Evolutionary conservation across 305 asterid species (phyloP).

Genomic region (Fraxinus greggii): DNA sequence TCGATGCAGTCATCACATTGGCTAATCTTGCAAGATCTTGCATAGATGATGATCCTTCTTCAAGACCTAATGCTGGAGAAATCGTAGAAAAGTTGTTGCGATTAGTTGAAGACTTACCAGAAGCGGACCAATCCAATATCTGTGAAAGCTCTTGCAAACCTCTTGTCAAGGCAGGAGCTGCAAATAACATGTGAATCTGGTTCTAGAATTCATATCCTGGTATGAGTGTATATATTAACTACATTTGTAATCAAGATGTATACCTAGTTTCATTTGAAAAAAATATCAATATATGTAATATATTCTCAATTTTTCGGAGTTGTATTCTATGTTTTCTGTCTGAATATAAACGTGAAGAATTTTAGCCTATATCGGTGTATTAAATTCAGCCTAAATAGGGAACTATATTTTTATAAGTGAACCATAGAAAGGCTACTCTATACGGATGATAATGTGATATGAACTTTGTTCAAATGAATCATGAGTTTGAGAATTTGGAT

Average conservation of each 20-base stretch:
- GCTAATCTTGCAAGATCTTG: conserved; percentile 74
- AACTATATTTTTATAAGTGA: no score
- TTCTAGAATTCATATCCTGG: neutral
- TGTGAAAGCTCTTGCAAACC: conserved; percentile 69
- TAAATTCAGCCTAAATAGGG: neutral
- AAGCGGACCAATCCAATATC: conserved; percentile 31
- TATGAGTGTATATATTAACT: neutral
- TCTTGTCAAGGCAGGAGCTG: conserved; percentile 40
- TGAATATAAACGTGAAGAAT: neutral
- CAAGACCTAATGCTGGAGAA: conserved; percentile 78
- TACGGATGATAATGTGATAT: neutral
- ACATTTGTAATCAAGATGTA: neutral
- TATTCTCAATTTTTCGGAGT: neutral
- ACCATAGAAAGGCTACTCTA: neutral
- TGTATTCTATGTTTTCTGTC: neutral
- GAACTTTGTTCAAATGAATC: neutral
- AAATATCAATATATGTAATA: neutral
- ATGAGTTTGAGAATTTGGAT: neutral
- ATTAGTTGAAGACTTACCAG: conserved; percentile 56
- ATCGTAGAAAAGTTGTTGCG: conserved; percentile 65
- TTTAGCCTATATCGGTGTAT: neutral
- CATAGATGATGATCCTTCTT: conserved; percentile 57
- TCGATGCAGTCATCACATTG: conserved; percentile 55
- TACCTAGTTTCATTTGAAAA: neutral
- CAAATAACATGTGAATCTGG: conserved; percentile 15